A percentile compares a stretch with the other conserved stretches of the same genome.
Conservation (phyloP, 306 rosid species). For the Senna tora region DNA sequence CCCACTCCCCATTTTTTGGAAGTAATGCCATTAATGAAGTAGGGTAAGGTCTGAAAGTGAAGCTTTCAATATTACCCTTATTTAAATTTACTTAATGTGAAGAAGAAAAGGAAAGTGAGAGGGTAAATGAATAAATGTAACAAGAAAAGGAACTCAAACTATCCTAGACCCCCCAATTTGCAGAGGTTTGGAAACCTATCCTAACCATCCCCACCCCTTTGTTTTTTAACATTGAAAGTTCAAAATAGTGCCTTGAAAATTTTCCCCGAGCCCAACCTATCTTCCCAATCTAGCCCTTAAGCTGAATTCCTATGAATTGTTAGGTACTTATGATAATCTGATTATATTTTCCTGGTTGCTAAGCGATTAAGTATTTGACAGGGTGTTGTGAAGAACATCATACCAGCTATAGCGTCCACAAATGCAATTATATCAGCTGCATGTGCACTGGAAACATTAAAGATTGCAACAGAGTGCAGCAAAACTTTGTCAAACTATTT, state of each 20-base stretch:
- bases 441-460: slow-evolving; percentile 87
- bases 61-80: not conserved
- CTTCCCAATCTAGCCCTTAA: not conserved
- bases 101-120: not conserved
- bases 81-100: not conserved
- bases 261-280: not conserved
- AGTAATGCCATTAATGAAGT: not conserved
- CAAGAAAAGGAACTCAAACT: not conserved
- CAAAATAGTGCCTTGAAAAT: not conserved
- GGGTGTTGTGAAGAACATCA: slow-evolving; percentile 99
- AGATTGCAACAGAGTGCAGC: slow-evolving; percentile 94
- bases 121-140: not conserved
- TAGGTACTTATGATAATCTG: slow-evolving; percentile 25
- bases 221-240: not conserved
- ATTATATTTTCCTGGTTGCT: slow-evolving; percentile 21
- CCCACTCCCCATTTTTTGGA: not conserved
- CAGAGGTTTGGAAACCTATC: not conserved
- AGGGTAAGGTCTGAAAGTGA: not conserved
- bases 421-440: slow-evolving; percentile 99
- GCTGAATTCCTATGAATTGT: not conserved
- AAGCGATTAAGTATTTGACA: slow-evolving; percentile 40
- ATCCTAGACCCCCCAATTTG: not conserved
- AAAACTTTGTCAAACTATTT: slow-evolving; percentile 88
- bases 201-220: not conserved
- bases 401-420: slow-evolving; percentile 97